phyloP scores from a whole-genome alignment of 805 yeast genomes.

The Barnettozyma sp. region DNA sequence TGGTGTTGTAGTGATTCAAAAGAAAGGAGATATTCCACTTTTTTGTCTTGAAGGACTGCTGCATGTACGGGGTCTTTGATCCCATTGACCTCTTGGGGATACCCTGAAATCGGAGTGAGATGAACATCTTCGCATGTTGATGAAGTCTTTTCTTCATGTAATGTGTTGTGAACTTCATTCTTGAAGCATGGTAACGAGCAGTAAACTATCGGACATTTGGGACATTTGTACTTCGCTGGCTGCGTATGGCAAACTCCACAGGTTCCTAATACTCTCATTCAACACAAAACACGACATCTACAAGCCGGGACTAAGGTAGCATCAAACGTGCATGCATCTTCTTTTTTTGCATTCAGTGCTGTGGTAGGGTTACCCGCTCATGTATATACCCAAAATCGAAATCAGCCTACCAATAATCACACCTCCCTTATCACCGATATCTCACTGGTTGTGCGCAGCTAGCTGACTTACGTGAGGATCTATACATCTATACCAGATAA shows the following conservation, averaged over 20 bases:
- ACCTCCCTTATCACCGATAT: background rate
- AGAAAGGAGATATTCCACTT: slow-evolving; percentile 38
- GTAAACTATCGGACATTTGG: slow-evolving; percentile 35
- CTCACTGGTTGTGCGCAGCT: background rate
- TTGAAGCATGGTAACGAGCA: slow-evolving; percentile 64
- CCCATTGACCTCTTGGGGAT: too few relatives aligned
- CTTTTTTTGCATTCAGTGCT: too few relatives aligned
- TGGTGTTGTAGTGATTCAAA: slow-evolving; percentile 54
- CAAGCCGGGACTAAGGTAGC: too few relatives aligned
- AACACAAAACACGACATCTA: too few relatives aligned
- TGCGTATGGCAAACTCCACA: slow-evolving; percentile 18
- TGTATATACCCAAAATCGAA: background rate
- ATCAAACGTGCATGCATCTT: too few relatives aligned
- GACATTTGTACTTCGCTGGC: slow-evolving; percentile 50
- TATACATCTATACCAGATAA: too few relatives aligned
- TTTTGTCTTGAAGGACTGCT: slow-evolving; percentile 33
- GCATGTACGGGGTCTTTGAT: slow-evolving; percentile 19
- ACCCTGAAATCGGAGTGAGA: too few relatives aligned
- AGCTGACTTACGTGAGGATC: too few relatives aligned
- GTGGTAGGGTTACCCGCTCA: too few relatives aligned
- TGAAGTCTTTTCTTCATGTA: slow-evolving; percentile 22
- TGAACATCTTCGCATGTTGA: too few relatives aligned
- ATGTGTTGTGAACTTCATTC: slow-evolving; percentile 27
- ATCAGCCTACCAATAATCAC: background rate
- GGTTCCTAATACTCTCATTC: slow-evolving; percentile 2